Conservation (phyloP, 176 grass and related monocot species). For the Carex kokanica region DNA sequence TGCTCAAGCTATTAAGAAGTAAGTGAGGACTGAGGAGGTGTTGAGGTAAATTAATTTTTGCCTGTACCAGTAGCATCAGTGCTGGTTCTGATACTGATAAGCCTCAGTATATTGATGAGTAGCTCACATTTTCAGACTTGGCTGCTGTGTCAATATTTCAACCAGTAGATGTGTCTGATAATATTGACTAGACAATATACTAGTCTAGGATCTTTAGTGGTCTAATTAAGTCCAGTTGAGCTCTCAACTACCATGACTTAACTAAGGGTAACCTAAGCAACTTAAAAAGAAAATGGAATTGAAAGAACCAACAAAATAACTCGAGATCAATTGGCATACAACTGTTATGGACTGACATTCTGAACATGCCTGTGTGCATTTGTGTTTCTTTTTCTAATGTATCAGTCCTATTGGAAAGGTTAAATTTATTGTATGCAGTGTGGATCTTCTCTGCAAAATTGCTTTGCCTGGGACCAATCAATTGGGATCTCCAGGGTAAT, state of each 20-base stretch:
- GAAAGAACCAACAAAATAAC: background rate
- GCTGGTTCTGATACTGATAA: background rate
- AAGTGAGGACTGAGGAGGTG: slow-evolving; percentile 11
- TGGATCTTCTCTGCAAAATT: background rate
- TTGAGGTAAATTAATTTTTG: background rate
- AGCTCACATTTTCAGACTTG: background rate
- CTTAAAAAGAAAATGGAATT: background rate
- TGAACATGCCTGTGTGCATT: background rate
- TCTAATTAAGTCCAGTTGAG: background rate
- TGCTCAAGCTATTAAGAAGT: slow-evolving; percentile 72
- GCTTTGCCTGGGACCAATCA: background rate
- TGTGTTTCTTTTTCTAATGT: background rate
- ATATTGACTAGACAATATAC: background rate
- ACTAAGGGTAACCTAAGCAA: background rate
- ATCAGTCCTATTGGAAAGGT: background rate
- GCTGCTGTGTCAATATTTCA: background rate
- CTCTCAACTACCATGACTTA: background rate
- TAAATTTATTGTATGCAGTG: background rate
- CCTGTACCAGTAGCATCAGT: background rate
- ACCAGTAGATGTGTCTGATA: background rate
- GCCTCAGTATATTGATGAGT: background rate
- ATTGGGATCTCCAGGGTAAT: background rate
- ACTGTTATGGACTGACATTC: background rate
- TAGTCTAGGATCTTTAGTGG: background rate
- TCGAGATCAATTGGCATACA: background rate